Evolutionary conservation across 2,329 filamentous ascomycete species (phyloP), one percentile per base, ranked within the genome.

Genomic region (Microdochium trichocladiopsis): DNA sequence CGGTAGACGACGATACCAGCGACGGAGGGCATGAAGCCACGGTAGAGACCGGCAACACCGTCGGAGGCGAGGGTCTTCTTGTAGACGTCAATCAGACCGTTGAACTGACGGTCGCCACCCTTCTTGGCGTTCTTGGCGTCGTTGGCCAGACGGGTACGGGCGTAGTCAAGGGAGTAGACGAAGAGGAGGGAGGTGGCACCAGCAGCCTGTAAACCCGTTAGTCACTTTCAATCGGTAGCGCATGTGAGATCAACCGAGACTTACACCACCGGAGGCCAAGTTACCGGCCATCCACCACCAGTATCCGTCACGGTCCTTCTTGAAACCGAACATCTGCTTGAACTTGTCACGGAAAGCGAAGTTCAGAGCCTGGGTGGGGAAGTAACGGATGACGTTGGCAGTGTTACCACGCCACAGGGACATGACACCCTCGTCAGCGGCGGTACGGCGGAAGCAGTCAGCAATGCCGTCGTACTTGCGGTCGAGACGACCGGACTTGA

Each of bases 351-450:
- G 94, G 94, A 99, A 99, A 75, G 94, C 94, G 74, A 99, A 99
- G 92, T 99, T 99, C 76, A 99, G 84, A 70, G 94, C 94, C 86
- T 99, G 94, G 76, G 94, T 99, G 67, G 94, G 94, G 90, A 99
- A 99, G 84, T 99, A 99, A 88, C 94, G 94, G 85, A 99, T 96
- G 78, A 99, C 94, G 88, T 99, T 99, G 90, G 94, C 94, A 74
- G 94, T 99, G 90, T 99, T 99, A 80, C 94, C 94, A 86, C 94
- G 87, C 94, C 94, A 99, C 69, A 99, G 84, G 62, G 93, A 86
- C 76, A 94, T 86, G 68, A 94, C 78, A 89, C 94, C 94, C 84
- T 99, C 94, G 62, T 88, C 82, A 69, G 86, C 85, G 61, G 83
- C 83, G 72, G 94, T 97, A 74, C 94, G 90, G 69, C 79, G 80